phyloP scores from a whole-genome alignment of 176 grass and related monocot species.

The Panicum miliaceum region DNA sequence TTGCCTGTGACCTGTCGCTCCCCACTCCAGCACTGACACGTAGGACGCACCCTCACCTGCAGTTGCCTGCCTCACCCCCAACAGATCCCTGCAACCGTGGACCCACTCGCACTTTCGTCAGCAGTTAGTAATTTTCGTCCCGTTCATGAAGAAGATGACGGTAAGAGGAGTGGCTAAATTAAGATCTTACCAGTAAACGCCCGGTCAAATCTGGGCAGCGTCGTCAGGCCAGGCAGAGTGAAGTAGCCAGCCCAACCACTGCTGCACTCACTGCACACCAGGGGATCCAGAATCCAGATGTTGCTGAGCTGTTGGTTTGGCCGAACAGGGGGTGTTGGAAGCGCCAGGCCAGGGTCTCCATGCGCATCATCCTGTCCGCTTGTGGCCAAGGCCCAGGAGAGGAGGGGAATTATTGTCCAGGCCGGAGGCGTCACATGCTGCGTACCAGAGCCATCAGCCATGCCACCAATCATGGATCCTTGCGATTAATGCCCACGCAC shows the following conservation, averaged over 20 bases:
- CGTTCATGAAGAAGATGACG: background rate
- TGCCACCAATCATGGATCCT: constrained; percentile 3
- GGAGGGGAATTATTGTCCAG: constrained; percentile 16
- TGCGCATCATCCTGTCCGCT: constrained; percentile 32
- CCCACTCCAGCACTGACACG: constrained; percentile 25
- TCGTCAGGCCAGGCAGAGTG: background rate
- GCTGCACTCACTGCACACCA: too few relatives aligned
- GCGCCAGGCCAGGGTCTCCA: background rate
- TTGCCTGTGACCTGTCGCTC: constrained; percentile 15
- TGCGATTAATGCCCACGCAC: background rate
- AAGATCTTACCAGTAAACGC: background rate
- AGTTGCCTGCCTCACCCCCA: too few relatives aligned
- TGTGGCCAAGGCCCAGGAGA: background rate
- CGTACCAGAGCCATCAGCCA: background rate
- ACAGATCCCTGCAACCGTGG: background rate
- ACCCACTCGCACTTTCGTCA: background rate
- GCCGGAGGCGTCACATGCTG: constrained; percentile 23
- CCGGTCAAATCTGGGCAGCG: background rate
- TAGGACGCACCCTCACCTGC: background rate
- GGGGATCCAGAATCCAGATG: constrained; percentile 31
- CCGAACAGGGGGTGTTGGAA: background rate
- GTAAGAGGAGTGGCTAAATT: background rate
- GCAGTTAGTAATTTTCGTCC: background rate
- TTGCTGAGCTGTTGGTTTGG: constrained; percentile 11
- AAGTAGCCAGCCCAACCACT: background rate